phyloP scores from a whole-genome alignment of 2,329 filamentous ascomycete species.

The Monosporascus sp. region DNA sequence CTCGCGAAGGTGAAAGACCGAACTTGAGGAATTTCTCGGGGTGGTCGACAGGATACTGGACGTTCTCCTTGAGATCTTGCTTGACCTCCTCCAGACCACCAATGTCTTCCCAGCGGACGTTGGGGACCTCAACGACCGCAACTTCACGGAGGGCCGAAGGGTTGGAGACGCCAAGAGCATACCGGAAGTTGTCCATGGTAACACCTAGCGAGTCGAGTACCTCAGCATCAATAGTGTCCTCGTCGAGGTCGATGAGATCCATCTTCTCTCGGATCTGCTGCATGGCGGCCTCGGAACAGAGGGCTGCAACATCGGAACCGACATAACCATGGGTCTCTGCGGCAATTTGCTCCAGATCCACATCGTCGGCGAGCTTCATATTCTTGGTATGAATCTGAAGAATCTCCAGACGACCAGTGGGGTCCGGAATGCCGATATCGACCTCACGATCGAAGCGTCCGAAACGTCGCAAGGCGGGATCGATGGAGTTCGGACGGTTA shows the following conservation, averaged over 20 bases:
- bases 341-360: slow-evolving; percentile 94
- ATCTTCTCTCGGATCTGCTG: slow-evolving; percentile 99
- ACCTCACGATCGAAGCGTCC: slow-evolving; percentile 99
- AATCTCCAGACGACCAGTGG: slow-evolving; percentile 96
- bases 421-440: slow-evolving; percentile 96
- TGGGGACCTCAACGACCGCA: slow-evolving; percentile 97
- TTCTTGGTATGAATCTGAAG: slow-evolving; percentile 99
- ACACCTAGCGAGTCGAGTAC: slow-evolving; percentile 97
- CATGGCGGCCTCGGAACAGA: slow-evolving; percentile 99
- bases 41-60: slow-evolving; percentile 98
- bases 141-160: slow-evolving; percentile 97
- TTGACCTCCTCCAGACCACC: slow-evolving; percentile 98
- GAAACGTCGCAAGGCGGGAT: slow-evolving; percentile 94
- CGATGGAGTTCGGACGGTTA: slow-evolving; percentile 97
- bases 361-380: slow-evolving; percentile 98
- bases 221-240: slow-evolving; percentile 98
- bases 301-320: slow-evolving; percentile 94
- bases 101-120: slow-evolving; percentile 99
- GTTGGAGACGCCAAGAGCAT: slow-evolving; percentile 96
- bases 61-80: slow-evolving; percentile 97
- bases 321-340: slow-evolving; percentile 98
- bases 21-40: slow-evolving; percentile 99
- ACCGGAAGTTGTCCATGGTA: slow-evolving; percentile 99
- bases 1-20: slow-evolving; percentile 92
- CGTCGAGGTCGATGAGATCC: slow-evolving; percentile 97